A percentile compares a stretch with the other conserved stretches of the same genome.
Evolutionary conservation across 805 yeast genomes (phyloP).

Genomic region (Candida montana): DNA sequence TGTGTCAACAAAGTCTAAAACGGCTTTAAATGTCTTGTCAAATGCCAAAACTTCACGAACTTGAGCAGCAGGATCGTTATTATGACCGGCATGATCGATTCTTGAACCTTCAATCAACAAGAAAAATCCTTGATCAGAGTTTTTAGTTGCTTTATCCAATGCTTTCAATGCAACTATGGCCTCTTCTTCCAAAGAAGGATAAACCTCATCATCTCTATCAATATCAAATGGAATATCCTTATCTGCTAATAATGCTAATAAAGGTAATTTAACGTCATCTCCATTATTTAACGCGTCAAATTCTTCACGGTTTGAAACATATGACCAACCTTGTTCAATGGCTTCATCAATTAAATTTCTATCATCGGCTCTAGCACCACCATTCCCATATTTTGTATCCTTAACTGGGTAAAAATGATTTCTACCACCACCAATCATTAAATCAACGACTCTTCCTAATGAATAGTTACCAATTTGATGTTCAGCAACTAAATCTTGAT

Average conservation of each 20-base stretch:
- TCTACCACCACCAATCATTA: conserved; percentile 89
- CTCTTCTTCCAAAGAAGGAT: conserved; percentile 79
- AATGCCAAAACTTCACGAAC: conserved; percentile 86
- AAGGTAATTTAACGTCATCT: conserved; percentile 62
- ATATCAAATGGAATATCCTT: conserved; percentile 80
- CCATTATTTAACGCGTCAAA: conserved; percentile 59
- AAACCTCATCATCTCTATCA: conserved; percentile 55
- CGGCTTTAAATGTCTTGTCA: conserved; percentile 76
- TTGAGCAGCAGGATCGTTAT: conserved; percentile 91
- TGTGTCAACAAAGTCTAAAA: conserved; percentile 59
- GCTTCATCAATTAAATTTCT: conserved; percentile 67
- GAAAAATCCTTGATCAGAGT: conserved; percentile 81
- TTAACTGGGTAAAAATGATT: conserved; percentile 65
- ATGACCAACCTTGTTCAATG: conserved; percentile 52
- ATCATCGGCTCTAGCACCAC: conserved; percentile 66
- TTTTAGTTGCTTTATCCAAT: conserved; percentile 57
- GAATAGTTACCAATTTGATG: conserved; percentile 83
- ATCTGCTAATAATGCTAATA: conserved; percentile 70
- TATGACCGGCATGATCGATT: conserved; percentile 94
- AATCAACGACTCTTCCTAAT: conserved; percentile 73
- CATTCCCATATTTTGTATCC: conserved; percentile 25
- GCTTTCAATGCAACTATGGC: conserved; percentile 69
- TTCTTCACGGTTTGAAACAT: conserved; percentile 50
- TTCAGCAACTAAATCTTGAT: conserved; percentile 81
- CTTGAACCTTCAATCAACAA: conserved; percentile 86